Base-by-base conservation (phyloP, 805 yeast species). In the Saccharomycopsis sp. region DNA sequence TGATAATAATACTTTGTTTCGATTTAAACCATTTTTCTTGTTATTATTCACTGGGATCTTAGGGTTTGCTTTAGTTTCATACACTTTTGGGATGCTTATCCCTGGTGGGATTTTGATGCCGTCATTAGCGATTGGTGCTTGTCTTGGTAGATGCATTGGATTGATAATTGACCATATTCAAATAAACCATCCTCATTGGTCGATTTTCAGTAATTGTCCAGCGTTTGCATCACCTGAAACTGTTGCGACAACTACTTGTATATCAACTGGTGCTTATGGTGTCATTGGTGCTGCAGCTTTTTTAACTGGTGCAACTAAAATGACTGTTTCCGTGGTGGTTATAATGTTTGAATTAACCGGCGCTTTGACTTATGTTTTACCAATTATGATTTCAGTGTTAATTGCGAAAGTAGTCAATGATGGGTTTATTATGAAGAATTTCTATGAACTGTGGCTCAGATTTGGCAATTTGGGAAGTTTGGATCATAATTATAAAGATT, bases 211-310 rank as follows among this genome's bases (percentile, higher is more conserved):
- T 2, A 58, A 64, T 16, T 71, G 76, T 50, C 40, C 50, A 4
- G 39, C 47, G 3, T 45, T 22, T 28, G 36, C 35, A 13, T 19
- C 44, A 6, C 44, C 45, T 5, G 49, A 34, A 32, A 32, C 28
- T 9, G 32, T 42, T n/a, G 41, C 48, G 9, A 11, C 27, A 9
- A 23, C 38, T 17, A 59, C 67, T 45, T 79, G 93, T 53, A 78
- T 86, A 7, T 81, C 88, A 1, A 94, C 94, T 0, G 89, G 93
- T 0, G 85, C 89, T 0, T 87, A 86, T 57, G 95, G 95, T 0
- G 82, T 86, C 7, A 85, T 87, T 19, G 95, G 96, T 0, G 87
- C 95, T 0, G 95, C 88, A 0, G 72, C 95, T 1, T 82, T 85
- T 44, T 67, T 85, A 53, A 77, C 93, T 0, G 94, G 95, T 3